A percentile compares a stretch with the other conserved stretches of the same genome.
Conservation (phyloP, 176 grass and related monocot genomes). For the Bolboschoenus planiculmis region DNA sequence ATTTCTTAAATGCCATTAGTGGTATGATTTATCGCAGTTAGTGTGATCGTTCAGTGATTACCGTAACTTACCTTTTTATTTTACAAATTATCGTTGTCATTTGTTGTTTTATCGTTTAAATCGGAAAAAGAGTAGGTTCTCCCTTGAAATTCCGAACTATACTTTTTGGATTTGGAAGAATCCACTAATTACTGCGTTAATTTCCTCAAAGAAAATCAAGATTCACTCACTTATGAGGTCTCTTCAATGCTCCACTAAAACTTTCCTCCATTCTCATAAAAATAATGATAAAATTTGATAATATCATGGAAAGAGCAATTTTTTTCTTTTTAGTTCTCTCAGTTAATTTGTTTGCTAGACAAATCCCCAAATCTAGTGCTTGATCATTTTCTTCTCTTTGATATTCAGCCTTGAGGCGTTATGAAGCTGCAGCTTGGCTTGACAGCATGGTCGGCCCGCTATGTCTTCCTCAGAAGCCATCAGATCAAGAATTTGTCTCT, state of each 20-base stretch:
- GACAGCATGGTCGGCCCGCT: conserved; percentile 48
- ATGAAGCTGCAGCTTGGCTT: conserved; percentile 67
- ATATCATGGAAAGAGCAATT: background rate
- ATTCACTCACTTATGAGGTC: background rate
- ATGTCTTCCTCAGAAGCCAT: conserved; percentile 37
- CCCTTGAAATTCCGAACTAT: background rate
- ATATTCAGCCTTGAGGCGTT: conserved; percentile 57
- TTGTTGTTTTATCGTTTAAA: background rate
- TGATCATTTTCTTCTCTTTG: conserved; percentile 20
- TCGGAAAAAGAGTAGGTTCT: background rate
- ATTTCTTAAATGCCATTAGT: background rate
- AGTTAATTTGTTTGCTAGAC: background rate
- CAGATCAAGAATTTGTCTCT: conserved; percentile 58
- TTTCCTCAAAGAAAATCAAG: background rate
- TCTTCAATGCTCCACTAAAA: background rate
- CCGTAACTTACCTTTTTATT: background rate
- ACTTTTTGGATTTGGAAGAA: background rate
- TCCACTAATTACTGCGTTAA: background rate
- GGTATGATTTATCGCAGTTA: background rate
- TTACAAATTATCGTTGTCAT: background rate
- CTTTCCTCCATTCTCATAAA: background rate
- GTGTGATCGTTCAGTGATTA: background rate
- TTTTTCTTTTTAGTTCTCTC: background rate
- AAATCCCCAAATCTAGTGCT: background rate
- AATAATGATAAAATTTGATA: background rate